Evolutionary conservation across 257 asterid species (phyloP).

Genomic region (Mitragyna speciosa): DNA sequence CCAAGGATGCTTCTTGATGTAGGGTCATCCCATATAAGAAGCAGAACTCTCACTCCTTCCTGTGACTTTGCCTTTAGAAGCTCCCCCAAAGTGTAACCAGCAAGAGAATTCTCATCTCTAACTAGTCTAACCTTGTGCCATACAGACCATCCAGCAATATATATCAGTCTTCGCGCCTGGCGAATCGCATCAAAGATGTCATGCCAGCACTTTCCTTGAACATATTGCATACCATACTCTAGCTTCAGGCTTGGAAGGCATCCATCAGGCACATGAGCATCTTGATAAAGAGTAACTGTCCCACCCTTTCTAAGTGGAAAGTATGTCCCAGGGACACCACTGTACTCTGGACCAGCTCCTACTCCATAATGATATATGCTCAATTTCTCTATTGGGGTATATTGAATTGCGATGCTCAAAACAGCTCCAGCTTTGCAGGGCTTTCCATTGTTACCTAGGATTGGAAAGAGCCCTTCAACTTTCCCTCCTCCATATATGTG

Average conservation of each 20-base stretch:
- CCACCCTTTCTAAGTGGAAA: constrained; percentile 97
- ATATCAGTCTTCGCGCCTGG: constrained; percentile 76
- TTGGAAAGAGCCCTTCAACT: constrained; percentile 70
- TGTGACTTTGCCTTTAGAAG: constrained; percentile 88
- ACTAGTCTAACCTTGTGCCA: constrained; percentile 93
- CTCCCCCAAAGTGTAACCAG: constrained; percentile 73
- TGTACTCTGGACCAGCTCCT: constrained; percentile 87
- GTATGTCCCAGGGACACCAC: constrained; percentile 86
- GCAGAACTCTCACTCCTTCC: constrained; percentile 98
- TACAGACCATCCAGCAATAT: constrained; percentile 96
- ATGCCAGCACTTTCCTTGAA: constrained; percentile 91
- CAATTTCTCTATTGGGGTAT: constrained; percentile 69
- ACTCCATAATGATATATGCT: constrained; percentile 72
- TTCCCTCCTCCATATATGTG: constrained; percentile 67
- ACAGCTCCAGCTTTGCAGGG: constrained; percentile 87
- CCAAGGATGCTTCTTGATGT: constrained; percentile 94
- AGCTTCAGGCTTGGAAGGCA: constrained; percentile 70
- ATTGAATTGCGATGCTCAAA: constrained; percentile 68
- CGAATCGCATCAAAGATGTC: constrained; percentile 88
- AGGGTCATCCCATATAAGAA: constrained; percentile 97
- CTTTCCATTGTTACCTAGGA: constrained; percentile 68
- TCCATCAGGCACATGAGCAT: constrained; percentile 96
- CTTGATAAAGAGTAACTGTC: constrained; percentile 84
- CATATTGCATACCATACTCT: constrained; percentile 64
- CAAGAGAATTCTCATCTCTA: constrained; percentile 65